phyloP scores from a whole-genome alignment of 805 yeast species.

The Ogataea pilisensis region DNA sequence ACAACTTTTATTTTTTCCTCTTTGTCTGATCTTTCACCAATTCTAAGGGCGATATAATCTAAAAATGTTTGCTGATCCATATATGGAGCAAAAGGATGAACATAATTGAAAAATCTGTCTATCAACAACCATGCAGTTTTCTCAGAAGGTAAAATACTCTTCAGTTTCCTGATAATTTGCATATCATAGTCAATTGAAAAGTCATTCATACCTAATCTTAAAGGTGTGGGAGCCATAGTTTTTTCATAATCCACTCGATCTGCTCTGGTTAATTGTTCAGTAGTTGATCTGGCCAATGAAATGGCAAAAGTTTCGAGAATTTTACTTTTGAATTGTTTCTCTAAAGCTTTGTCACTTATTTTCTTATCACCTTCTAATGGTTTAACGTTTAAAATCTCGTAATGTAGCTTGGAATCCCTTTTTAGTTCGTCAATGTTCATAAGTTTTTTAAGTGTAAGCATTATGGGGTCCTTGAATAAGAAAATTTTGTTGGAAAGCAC shows the following conservation, averaged over 20 bases:
- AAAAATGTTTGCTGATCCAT: conserved; percentile 37
- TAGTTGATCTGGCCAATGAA: neutral
- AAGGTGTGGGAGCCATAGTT: conserved; percentile 7
- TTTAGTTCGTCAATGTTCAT: conserved; percentile 4
- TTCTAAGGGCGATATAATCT: conserved; percentile 26
- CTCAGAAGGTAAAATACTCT: conserved; percentile 35
- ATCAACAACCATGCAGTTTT: conserved; percentile 38
- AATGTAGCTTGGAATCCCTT: conserved; percentile 3
- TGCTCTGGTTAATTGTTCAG: neutral
- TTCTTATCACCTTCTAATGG: conserved; percentile 11
- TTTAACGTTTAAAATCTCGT: conserved; percentile 10
- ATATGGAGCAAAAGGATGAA: conserved; percentile 48
- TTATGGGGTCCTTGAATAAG: conserved; percentile 14
- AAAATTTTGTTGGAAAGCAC: conserved; percentile 10
- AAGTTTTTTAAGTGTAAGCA: neutral
- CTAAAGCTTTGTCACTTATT: conserved; percentile 2
- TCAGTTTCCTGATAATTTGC: conserved; percentile 16
- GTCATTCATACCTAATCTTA: conserved; percentile 16
- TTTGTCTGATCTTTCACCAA: conserved; percentile 31
- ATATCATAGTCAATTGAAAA: conserved; percentile 29
- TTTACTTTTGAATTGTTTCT: conserved; percentile 10
- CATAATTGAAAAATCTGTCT: conserved; percentile 37
- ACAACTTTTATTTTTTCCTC: conserved; percentile 29
- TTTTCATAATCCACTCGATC: conserved; percentile 2
- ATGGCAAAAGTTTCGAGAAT: conserved; percentile 9